Base-by-base conservation (phyloP, 768 basidiomycete species). In the Naganishia kalamii region DNA sequence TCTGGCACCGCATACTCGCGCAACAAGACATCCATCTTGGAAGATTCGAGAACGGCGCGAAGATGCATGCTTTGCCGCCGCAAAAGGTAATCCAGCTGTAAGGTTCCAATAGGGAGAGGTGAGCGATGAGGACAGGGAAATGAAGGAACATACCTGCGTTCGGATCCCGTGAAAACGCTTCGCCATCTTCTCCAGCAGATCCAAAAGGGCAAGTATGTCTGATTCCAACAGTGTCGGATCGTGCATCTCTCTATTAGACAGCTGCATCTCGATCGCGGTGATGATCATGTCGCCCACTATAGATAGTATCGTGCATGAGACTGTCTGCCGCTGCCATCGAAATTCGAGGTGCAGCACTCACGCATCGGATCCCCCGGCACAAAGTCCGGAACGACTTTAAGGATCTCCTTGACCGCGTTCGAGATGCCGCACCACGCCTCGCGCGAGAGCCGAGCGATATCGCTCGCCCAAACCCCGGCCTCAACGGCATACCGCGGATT, bases 281-380 rank as follows among this genome's bases (percentile, higher is more conserved):
- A 44, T 32, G 5, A 60, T 40, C 23, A 60, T 41, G 27, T 60
- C 60, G n/a, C 27, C 19, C 23, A 60, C 60, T 60, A 30, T 60
- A n/a, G n/a, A n/a, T n/a, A n/a, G n/a, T n/a, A n/a, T n/a, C n/a
- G n/a, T n/a, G n/a, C n/a, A n/a, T n/a, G n/a, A n/a, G n/a, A n/a
- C n/a, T n/a, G n/a, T n/a, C n/a, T n/a, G n/a, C n/a, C n/a, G n/a
- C n/a, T n/a, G n/a, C n/a, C n/a, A n/a, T n/a, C n/a, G n/a, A n/a
- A n/a, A n/a, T n/a, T n/a, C n/a, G n/a, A n/a, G n/a, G n/a, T n/a
- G n/a, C n/a, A n/a, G n/a, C 21, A 60, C 41, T 60, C 25, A 32
- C 60, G 30, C 12, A 44, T 21, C 23, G 60, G 60, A 60, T 60
- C 60, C 32, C 46, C 60, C 25, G 60, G 60, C 17, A 60, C 60